These are phyloP conservation scores for Cercis canadensis DNA, from an alignment of 306 rosid species.

Conservation along the genomic window DNA sequence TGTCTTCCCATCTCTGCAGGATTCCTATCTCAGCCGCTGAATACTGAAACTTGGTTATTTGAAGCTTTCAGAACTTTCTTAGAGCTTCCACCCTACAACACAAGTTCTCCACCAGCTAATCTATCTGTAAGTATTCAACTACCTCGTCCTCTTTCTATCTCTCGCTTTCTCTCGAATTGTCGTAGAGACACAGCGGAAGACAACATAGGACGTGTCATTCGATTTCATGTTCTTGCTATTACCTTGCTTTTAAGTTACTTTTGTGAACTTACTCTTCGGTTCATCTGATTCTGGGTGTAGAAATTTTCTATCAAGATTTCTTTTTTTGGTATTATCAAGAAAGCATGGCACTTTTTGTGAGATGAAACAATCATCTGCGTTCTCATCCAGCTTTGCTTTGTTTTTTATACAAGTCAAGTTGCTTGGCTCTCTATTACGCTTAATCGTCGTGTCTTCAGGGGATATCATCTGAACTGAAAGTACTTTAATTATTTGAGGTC, in stretches of 20 bases:
- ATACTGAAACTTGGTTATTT: conserved; percentile 14
- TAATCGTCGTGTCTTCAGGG: neutral
- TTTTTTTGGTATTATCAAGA: neutral
- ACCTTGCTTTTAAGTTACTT: neutral
- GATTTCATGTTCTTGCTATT: neutral
- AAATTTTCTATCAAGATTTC: neutral
- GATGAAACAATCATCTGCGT: conserved; percentile 8
- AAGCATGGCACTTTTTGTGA: neutral
- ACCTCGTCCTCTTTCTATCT: conserved; percentile 3
- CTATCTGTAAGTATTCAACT: conserved; percentile 38
- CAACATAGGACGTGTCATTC: conserved; percentile 9
- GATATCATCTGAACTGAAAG: neutral
- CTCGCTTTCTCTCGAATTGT: neutral
- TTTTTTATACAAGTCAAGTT: neutral
- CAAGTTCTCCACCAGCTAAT: neutral
- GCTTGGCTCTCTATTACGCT: neutral
- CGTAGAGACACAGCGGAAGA: neutral
- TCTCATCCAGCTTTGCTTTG: conserved; percentile 15
- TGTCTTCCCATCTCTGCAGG: neutral
- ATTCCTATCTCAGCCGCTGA: conserved; percentile 36
- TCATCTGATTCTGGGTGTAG: conserved; percentile 8
- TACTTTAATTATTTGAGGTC: neutral
- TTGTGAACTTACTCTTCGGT: neutral
- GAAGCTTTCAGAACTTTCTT: neutral
- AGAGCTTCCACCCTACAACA: neutral